Base-by-base conservation (phyloP, 495 filamentous ascomycete species). In the Tuber borchii region DNA sequence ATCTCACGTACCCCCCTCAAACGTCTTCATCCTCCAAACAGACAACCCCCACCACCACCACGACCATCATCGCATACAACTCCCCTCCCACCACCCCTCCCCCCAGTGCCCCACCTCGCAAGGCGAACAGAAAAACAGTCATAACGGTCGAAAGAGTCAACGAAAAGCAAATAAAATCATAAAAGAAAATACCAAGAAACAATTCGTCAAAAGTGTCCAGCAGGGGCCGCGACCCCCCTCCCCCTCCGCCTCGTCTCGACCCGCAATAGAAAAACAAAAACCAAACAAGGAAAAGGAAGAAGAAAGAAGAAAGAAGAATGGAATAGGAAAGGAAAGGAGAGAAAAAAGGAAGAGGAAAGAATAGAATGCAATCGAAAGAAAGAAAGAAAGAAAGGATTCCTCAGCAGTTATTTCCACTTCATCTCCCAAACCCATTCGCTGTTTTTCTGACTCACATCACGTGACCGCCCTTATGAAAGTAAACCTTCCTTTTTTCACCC, bases 381-480 rank as follows among this genome's bases (percentile, higher is more conserved):
- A 37, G 51, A 56, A 40, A 40, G 9, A 56, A 26, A 56, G 56
- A 65, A 65, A 65, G 12, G 9, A 65, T 65, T 65, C 56, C 26
- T 65, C 56, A 65, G n/a, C 56, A 31, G 56, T 65, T 65, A 16
- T 65, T 31, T 31, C 56, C 56, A 26, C 56, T 31, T 65, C n/a
- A 26, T 56, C 56, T n/a, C 56, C n/a, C 2, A 31, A 65, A 65
- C 56, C 26, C n/a, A 65, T 65, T 65, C 56, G 56, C 31, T 65
- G 56, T 65, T 65, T 65, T 65, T 65, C 56, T 65, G 56, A 65
- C 56, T 65, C 56, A 65, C 56, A n/a, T 65, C 56, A 31, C 26
- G 56, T 65, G 56, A 65, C 56, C 56, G 56, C 56, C 56, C 26
- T 65, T 31, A 31, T 31, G 26, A 65, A 65, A 31, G n/a, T 31